Evolutionary conservation across 768 basidiomycete species (phyloP).

Genomic region (Crassisporium funariophilum): DNA sequence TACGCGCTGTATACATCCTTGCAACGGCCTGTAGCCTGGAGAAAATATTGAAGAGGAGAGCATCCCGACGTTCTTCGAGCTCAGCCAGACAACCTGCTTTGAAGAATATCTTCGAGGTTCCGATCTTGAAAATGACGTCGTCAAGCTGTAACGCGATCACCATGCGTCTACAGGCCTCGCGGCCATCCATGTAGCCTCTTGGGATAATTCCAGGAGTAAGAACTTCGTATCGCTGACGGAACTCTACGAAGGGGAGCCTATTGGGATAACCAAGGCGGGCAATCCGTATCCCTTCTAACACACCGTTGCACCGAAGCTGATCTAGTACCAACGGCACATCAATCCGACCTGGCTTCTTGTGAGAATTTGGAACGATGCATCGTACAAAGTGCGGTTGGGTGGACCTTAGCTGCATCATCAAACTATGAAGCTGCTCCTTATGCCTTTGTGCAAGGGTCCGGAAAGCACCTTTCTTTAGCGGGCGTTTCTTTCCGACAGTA

Average conservation of each 20-base stretch:
- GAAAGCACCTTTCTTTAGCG: conserved; percentile 94
- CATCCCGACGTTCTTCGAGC: conserved; percentile 89
- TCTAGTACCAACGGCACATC: conserved; percentile 95
- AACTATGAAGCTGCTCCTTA: conserved; percentile 89
- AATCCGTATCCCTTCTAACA: conserved; percentile 97
- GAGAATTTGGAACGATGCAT: conserved; percentile 93
- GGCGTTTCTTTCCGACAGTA: conserved; percentile 65
- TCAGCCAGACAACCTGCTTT: conserved; percentile 97
- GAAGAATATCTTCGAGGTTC: conserved; percentile 98
- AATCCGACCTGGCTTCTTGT: conserved; percentile 89
- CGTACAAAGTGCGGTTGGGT: conserved; percentile 98
- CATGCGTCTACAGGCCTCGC: conserved; percentile 91
- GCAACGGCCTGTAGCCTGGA: conserved; percentile 85
- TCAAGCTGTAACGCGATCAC: conserved; percentile 89
- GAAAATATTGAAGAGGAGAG: conserved; percentile 86
- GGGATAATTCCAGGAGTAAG: conserved; percentile 93
- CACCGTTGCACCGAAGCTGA: conserved; percentile 97
- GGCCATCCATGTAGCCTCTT: conserved; percentile 96
- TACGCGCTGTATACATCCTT: conserved; percentile 80
- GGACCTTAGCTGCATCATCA: conserved; percentile 88
- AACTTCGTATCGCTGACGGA: conserved; percentile 95
- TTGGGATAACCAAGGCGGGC: conserved; percentile 98
- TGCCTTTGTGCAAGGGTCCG: conserved; percentile 94
- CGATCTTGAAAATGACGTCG: conserved; percentile 82
- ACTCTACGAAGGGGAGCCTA: conserved; percentile 94